These are phyloP conservation scores for Flueggea neowawraea DNA, from an alignment of 441 rosid species.

Conservation along the genomic window DNA sequence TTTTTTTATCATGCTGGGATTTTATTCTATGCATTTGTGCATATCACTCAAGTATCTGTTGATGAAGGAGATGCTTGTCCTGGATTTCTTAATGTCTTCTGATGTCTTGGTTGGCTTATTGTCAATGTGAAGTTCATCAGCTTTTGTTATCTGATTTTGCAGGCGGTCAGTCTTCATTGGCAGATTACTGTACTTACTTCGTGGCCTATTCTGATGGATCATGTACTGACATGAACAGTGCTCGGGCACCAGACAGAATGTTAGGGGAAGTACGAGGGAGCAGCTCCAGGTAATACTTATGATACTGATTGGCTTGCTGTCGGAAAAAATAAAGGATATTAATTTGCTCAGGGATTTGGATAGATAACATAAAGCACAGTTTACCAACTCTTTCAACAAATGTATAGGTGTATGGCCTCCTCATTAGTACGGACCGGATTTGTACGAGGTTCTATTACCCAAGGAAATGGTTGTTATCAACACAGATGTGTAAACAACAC, in stretches of 20 bases:
- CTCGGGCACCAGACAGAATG: constrained; percentile 97
- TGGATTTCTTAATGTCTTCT: too few species aligned
- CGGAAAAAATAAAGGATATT: too few species aligned
- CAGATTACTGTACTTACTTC: constrained; percentile 97
- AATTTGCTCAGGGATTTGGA: constrained; percentile 6
- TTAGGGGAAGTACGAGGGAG: constrained; percentile 97
- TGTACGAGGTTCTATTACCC: constrained; percentile 91
- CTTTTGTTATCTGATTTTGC: constrained; percentile 24
- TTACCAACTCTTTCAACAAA: constrained; percentile 20
- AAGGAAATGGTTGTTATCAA: constrained; percentile 98
- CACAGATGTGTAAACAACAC: constrained; percentile 81
- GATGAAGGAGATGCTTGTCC: neutral
- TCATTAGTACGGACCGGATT: constrained; percentile 94
- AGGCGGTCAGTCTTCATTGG: constrained; percentile 99
- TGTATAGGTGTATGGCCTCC: constrained; percentile 86
- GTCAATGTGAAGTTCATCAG: neutral
- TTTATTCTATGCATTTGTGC: too few species aligned
- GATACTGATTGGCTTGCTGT: constrained; percentile 7
- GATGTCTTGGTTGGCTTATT: constrained; percentile 1
- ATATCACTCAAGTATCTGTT: neutral
- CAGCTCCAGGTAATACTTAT: constrained; percentile 68
- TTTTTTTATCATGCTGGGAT: too few species aligned
- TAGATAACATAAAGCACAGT: constrained; percentile 1
- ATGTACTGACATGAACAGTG: constrained; percentile 90
- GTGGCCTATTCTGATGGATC: constrained; percentile 99